Base-by-base conservation (phyloP, 1,139 yeast species). In the Sugiyamaella sp. region DNA sequence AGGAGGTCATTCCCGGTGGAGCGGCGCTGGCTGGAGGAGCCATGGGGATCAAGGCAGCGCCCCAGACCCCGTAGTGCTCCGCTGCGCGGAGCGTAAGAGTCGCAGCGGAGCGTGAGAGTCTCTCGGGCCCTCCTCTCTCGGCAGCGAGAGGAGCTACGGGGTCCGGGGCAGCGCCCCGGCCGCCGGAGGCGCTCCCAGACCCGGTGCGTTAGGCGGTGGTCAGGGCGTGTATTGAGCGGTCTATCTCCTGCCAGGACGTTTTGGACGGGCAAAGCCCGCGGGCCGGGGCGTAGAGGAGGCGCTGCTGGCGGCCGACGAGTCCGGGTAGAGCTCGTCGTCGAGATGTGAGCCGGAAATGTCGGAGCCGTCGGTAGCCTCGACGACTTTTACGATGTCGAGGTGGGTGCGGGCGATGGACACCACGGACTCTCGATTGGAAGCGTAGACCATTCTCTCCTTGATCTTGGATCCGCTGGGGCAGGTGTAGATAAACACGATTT, bases 381-480 rank as follows among this genome's bases (percentile, higher is more conserved):
- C 64, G 54, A 64, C 59, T 35, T 58, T 61, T 48, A 59, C 60
- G 14, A 68, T 53, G 10, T 51, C 49, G 29, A 61, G 32, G 16
- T 60, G 59, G 6, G 48, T 46, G 24, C 53, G 49, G 61, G 89
- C 75, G 55, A 79, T 77, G 47, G 74, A 76, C 35, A 85, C 71
- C 54, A 89, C 79, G 2, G 89, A 87, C 56, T 79, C 81, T 64
- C 90, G 86, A 58, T 85, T 85, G 2, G 96, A 80, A 1, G 98
- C 98, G 66, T 89, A 90, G 46, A 91, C 71, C 98, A 93, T 93
- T 62, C 98, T 80, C 53, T 90, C 95, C 69, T 86, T 87, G 46
- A 93, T 95, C 68, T 85, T 85, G 24, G 97, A 86, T 1, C 93
- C 90, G 0, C 95, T 82, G 2, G 99, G 98, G 69, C 97, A 91